Base-by-base conservation (phyloP, 352 stramenopile genomes). In the Blastocystis sp. region DNA sequence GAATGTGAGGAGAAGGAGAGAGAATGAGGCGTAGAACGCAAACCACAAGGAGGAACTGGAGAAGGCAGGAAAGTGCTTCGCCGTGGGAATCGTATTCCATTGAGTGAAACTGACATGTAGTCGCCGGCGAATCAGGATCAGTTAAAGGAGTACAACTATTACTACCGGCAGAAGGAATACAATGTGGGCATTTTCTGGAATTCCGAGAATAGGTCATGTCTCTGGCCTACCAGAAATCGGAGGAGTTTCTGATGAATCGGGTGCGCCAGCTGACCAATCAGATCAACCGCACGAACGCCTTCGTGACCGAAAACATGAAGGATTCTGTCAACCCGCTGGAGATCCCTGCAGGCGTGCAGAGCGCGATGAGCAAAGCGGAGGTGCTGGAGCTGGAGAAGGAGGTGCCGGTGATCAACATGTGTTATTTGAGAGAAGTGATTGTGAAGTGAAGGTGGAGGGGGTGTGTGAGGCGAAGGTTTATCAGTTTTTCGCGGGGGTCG, bases 191-290 rank as follows among this genome's bases (percentile, higher is more conserved):
- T 7, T 65, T n/a, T 3, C 0, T 40, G 64, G 64, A 38, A 38
- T 38, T 24, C 24, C 24, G n/a, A 6, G 40, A 66, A 9, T 38
- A 71, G 64, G 48, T 14, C 7, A 38, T 48, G 43, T 52, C 48
- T 24, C 24, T 81, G 6, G 71, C 45, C 3, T 81, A 81, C 45
- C 71, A 81, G 43, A 54, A 59, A 42, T 66, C 66, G 71, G 71
- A 81, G 60, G 71, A 81, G 71, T 81, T 66, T 65, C n/a, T 81
- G n/a, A 81, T 81, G 71, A 81, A 81, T 24, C 71, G 71, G 14
- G 43, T 81, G 9, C 71, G 71, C 19, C 71, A 81, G 48, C 59
- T 81, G 28, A 63, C 71, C 9, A 81, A 63, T 63, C 28, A 63
- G 48, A n/a, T 81, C 21, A 81, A 81, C 43, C 71, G 71, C 17